A percentile compares a stretch with the other conserved stretches of the same genome.
Evolutionary conservation across 257 asterid genomes (phyloP).

Genomic region (Apocynum venetum): DNA sequence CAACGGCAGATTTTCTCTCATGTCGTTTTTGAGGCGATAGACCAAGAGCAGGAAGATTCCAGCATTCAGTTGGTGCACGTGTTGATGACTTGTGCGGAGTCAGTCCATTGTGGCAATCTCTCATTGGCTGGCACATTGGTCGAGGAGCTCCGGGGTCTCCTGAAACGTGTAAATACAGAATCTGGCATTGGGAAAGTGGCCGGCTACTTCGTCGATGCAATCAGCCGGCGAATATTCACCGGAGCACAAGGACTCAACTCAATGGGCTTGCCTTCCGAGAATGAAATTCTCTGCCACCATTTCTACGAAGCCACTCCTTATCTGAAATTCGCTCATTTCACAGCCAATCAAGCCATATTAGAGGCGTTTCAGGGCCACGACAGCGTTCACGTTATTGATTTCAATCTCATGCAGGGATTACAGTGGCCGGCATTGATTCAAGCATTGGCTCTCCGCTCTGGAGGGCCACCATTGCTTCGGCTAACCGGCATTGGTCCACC

Average conservation of each 20-base stretch:
- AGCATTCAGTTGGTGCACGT: constrained; percentile 29
- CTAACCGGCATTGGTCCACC: constrained; percentile 34
- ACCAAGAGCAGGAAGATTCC: constrained; percentile 20
- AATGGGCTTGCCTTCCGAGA: background rate
- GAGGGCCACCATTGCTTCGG: constrained; percentile 30
- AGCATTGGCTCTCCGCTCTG: constrained; percentile 24
- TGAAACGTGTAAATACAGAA: constrained; percentile 17
- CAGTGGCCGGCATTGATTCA: constrained; percentile 9
- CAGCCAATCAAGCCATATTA: constrained; percentile 5
- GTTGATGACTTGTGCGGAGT: constrained; percentile 22
- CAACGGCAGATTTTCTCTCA: constrained; percentile 7
- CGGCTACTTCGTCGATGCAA: constrained; percentile 17
- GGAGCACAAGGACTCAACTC: background rate
- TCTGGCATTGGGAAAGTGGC: constrained; percentile 34
- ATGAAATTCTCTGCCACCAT: background rate
- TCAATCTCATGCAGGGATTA: constrained; percentile 2
- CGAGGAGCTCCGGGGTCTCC: constrained; percentile 12
- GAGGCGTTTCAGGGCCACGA: background rate
- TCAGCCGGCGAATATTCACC: background rate
- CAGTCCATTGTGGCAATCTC: constrained; percentile 25
- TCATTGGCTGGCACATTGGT: constrained; percentile 20
- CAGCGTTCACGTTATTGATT: background rate
- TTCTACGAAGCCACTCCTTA: constrained; percentile 1
- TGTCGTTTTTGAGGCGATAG: constrained; percentile 1
- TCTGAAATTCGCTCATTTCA: constrained; percentile 27